Percentiles rank a stretch among this genome's conserved stretches.
Conservation (phyloP, 495 filamentous ascomycete genomes). For the Cercophora newfieldiana region DNA sequence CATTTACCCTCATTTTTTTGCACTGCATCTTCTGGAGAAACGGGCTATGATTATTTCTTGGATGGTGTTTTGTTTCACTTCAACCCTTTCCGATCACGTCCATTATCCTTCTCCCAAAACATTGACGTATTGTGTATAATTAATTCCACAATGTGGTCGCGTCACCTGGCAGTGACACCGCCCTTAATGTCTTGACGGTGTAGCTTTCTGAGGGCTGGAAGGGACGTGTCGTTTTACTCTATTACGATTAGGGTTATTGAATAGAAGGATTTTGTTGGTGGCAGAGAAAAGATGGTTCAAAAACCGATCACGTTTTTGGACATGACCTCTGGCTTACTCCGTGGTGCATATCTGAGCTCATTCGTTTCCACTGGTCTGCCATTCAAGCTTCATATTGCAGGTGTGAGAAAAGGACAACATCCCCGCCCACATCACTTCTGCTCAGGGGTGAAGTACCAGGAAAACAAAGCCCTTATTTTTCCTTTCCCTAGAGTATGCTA, state of each 20-base stretch:
- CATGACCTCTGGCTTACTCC: neutral
- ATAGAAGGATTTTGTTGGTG: neutral
- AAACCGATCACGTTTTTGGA: neutral
- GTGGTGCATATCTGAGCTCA: neutral
- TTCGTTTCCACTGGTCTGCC: no score
- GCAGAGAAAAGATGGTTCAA: neutral
- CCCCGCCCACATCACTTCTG: no score
- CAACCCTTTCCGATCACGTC: neutral
- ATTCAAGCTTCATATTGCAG: no score
- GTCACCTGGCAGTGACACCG: neutral
- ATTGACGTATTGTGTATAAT: slow-evolving; percentile 1
- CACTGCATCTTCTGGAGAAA: slow-evolving; percentile 16
- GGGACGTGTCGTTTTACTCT: neutral
- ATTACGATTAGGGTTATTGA: neutral
- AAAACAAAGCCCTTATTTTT: no score
- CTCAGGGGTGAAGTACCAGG: no score
- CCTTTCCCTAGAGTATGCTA: no score
- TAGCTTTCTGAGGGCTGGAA: neutral
- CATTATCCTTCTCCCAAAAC: no score
- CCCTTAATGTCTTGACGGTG: neutral
- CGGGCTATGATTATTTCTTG: slow-evolving; percentile 17
- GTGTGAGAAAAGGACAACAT: no score
- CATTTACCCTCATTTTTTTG: slow-evolving; percentile 9
- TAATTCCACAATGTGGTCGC: neutral
- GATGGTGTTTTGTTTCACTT: neutral